phyloP scores from a whole-genome alignment of 1,284 basidiomycete genomes.

The Tremellales sp. region DNA sequence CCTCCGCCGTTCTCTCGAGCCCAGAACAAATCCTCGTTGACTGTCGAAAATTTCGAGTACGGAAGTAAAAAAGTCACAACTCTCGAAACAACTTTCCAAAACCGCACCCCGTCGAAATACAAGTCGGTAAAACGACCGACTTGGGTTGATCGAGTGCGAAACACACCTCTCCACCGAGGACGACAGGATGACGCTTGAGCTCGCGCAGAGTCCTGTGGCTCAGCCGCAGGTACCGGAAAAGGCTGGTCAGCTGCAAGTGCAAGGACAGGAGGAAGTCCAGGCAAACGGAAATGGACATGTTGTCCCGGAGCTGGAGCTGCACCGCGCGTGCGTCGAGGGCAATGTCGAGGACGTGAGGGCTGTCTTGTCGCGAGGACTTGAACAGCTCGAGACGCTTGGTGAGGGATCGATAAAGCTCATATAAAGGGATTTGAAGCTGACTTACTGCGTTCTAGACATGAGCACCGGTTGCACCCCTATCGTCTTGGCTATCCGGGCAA shows the following conservation, averaged over 20 bases:
- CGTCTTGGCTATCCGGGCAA: constrained; percentile 45
- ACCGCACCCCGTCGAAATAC: too few species aligned
- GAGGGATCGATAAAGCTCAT: constrained; percentile 22
- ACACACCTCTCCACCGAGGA: too few species aligned
- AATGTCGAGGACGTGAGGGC: constrained; percentile 38
- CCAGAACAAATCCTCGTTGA: too few species aligned
- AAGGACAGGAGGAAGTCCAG: not conserved
- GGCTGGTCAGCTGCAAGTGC: not conserved
- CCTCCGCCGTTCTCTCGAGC: too few species aligned
- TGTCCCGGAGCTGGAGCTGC: constrained; percentile 23
- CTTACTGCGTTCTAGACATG: constrained; percentile 20
- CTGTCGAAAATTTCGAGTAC: too few species aligned
- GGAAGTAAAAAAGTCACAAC: too few species aligned
- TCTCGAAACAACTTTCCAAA: too few species aligned
- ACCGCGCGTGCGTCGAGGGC: constrained; percentile 40
- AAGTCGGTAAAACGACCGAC: too few species aligned
- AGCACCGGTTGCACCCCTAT: constrained; percentile 47
- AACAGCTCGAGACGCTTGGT: constrained; percentile 41
- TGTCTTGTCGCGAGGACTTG: constrained; percentile 33
- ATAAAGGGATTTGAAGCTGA: not conserved
- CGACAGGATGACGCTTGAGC: too few species aligned
- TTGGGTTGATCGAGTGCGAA: too few species aligned
- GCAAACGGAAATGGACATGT: not conserved
- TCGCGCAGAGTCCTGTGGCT: too few species aligned
- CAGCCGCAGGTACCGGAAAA: too few species aligned